phyloP scores from a whole-genome alignment of 2,329 filamentous ascomycete genomes.

The Aureobasidium mangrovei region DNA sequence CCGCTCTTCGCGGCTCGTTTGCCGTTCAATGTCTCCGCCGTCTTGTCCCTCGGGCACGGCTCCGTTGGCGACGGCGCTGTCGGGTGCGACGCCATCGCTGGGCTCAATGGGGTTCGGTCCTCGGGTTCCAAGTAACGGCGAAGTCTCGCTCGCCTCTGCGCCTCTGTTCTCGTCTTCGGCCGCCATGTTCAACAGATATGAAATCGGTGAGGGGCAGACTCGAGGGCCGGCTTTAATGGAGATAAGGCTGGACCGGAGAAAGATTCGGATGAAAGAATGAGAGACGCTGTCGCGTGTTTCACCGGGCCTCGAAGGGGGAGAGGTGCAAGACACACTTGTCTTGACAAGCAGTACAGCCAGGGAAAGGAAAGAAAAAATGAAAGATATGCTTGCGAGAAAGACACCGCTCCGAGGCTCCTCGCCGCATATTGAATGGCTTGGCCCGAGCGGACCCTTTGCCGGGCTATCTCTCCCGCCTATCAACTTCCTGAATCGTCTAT shows the following conservation, averaged over 20 bases:
- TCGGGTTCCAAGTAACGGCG: conserved; percentile 18
- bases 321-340: neutral
- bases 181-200: neutral
- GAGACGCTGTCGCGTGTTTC: neutral
- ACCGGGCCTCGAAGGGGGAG: no score
- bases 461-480: conserved; percentile 8
- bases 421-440: neutral
- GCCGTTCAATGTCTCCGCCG: conserved; percentile 27
- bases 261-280: neutral
- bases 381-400: neutral
- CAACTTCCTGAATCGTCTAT: conserved; percentile 1
- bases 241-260: neutral
- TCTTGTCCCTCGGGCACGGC: conserved; percentile 16
- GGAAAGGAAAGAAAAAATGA: neutral
- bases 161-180: neutral
- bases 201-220: neutral
- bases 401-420: neutral
- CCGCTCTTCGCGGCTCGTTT: conserved; percentile 24
- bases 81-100: conserved; percentile 22
- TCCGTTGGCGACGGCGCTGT: conserved; percentile 20
- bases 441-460: neutral
- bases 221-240: neutral
- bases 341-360: neutral
- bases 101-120: conserved; percentile 20
- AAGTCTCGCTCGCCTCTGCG: conserved; percentile 19